Percentiles rank a stretch among this genome's conserved stretches.
Conservation (phyloP, 139 green algal species). For the Tetradesmus lagerheimii region DNA sequence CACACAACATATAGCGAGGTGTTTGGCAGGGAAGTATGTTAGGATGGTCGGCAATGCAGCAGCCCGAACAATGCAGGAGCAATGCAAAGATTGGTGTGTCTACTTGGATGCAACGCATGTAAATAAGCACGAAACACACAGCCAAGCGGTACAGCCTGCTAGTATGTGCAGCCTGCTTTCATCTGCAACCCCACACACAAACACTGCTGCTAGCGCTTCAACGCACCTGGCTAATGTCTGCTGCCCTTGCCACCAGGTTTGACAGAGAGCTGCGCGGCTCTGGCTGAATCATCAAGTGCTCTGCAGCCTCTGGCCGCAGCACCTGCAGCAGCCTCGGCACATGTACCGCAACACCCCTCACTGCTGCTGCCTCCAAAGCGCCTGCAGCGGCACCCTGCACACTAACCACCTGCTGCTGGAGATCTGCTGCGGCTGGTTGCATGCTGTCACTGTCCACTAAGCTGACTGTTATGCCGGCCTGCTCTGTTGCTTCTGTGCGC, state of each 20-base stretch:
- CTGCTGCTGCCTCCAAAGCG: slow-evolving; percentile 18
- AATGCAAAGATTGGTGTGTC: too few species aligned
- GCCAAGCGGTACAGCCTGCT: too few species aligned
- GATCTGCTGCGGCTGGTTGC: not conserved
- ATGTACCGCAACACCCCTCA: not conserved
- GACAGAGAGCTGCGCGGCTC: slow-evolving; percentile 40
- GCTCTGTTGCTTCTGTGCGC: slow-evolving; percentile 56
- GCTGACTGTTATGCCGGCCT: not conserved
- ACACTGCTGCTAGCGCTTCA: too few species aligned
- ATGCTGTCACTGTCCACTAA: slow-evolving; percentile 18
- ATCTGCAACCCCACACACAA: too few species aligned
- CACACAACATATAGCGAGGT: not conserved
- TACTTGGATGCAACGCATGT: too few species aligned
- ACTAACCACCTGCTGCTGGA: not conserved
- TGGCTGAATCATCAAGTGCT: slow-evolving; percentile 25
- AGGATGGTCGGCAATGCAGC: too few species aligned
- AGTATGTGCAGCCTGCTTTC: too few species aligned
- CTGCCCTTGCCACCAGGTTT: slow-evolving; percentile 40
- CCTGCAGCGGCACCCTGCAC: not conserved
- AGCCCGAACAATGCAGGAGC: too few species aligned
- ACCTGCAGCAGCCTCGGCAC: slow-evolving; percentile 40
- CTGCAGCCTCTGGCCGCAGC: not conserved
- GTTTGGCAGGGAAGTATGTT: too few species aligned
- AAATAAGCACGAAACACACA: too few species aligned
- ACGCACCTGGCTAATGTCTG: slow-evolving; percentile 25